Evolutionary conservation across 2,329 filamentous ascomycete species (phyloP), one percentile per base, ranked within the genome.

Genomic region (Diaporthe sp.): DNA sequence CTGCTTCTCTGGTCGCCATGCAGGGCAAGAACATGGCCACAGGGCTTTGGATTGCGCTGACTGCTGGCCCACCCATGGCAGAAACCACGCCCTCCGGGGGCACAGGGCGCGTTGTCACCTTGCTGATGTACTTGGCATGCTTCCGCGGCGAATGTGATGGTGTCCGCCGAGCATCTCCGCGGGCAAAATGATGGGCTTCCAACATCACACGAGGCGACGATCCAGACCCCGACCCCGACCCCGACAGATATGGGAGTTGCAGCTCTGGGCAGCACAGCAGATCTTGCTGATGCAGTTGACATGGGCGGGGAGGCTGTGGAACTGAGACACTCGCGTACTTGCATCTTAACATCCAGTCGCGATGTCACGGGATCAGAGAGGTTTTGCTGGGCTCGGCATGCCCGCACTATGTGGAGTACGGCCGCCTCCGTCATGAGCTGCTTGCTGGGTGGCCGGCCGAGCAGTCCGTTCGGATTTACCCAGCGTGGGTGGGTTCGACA

Each of bases 381-480:
- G 35, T 6, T 4, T n/a, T 25, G 25, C 9, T 53, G 63, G 32
- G 10, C 13, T 7, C 30, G 44, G 19, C 12, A 19, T 22, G 4
- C 3, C 39, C 39, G 13, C 19, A 13, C n/a, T 7, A 9, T 32
- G 10, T 25, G 22, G 8, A 13, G 8, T 22, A 47, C 27, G 12
- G 27, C 10, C 32, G 27, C 13, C 42, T 35, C 44, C 44, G 30
- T 66, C 42, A 51, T 66, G 63, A 27, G n/a, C 63, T 39, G 47
- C 30, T 68, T 17, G 13, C 10, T 37, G 30, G 47, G 30, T 37
- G 50, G 44, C 22, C 44, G 32, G 15, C 47, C 32, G 63, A 68
- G 32, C 5, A 39, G 30, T 32, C 63, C 63, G 63, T 47, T 68
- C 63, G 63, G 47, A 53, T 53, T 68, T 68, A 68, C 10, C 47